These are phyloP conservation scores for Yamadazyma songkhlaensis DNA, from an alignment of 1,139 yeast genomes.

Conservation along the genomic window DNA sequence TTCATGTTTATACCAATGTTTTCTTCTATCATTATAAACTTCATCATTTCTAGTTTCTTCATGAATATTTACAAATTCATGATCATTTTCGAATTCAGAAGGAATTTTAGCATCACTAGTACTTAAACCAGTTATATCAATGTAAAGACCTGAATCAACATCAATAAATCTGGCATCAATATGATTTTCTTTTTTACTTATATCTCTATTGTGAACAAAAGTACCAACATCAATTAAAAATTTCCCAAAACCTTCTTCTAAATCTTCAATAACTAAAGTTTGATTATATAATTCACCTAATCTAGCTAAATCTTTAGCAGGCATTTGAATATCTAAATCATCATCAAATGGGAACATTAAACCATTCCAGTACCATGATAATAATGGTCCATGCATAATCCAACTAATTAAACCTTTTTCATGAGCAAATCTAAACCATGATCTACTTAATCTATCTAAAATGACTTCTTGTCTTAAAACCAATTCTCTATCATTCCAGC, in stretches of 20 bases:
- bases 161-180: constrained; percentile 35
- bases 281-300: constrained; percentile 32
- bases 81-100: constrained; percentile 15
- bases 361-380: constrained; percentile 50
- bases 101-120: constrained; percentile 17
- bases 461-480: constrained; percentile 22
- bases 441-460: constrained; percentile 25
- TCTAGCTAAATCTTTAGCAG: constrained; percentile 23
- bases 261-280: constrained; percentile 26
- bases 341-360: constrained; percentile 61
- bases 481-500: constrained; percentile 20
- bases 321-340: constrained; percentile 50
- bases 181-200: constrained; percentile 24
- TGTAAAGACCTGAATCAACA: constrained; percentile 31
- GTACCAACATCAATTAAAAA: constrained; percentile 28
- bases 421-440: constrained; percentile 29
- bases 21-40: constrained; percentile 33
- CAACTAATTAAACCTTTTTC: constrained; percentile 33
- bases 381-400: constrained; percentile 36
- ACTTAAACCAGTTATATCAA: constrained; percentile 28
- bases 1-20: constrained; percentile 34
- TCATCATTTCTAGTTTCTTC: constrained; percentile 15
- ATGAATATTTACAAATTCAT: constrained; percentile 10
- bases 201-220: constrained; percentile 29
- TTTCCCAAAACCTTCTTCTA: constrained; percentile 27